phyloP scores from a whole-genome alignment of 192 early-diverging fungal genomes.

The Mortierella alpina region DNA sequence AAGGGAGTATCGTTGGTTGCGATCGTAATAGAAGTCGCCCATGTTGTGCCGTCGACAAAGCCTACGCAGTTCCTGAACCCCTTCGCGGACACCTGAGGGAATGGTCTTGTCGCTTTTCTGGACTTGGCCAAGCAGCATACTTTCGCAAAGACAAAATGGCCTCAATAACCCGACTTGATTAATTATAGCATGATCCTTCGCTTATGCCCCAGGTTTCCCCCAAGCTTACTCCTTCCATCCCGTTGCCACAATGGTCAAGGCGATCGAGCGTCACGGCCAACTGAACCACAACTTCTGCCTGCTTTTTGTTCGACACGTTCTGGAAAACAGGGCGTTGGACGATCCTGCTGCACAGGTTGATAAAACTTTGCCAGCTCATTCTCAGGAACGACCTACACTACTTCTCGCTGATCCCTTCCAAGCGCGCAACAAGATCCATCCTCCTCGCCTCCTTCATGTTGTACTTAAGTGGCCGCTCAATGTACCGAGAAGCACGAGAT shows the following conservation, averaged over 20 bases:
- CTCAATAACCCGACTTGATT: background rate
- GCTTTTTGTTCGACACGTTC: background rate
- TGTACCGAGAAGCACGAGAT: too few relatives aligned
- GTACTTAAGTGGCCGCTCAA: background rate
- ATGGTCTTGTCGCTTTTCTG: background rate
- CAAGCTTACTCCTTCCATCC: background rate
- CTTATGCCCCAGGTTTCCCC: background rate
- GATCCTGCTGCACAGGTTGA: background rate
- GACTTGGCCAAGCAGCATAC: background rate
- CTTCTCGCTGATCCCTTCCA: slow-evolving; percentile 7
- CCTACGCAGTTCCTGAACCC: background rate
- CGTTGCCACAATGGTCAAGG: background rate
- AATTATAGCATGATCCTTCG: background rate
- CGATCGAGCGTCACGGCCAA: background rate
- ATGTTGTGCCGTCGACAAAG: slow-evolving; percentile 1
- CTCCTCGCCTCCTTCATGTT: too few relatives aligned
- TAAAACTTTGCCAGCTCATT: background rate
- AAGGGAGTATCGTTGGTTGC: background rate
- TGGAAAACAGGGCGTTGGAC: background rate
- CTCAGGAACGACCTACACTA: background rate
- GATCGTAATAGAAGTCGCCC: slow-evolving; percentile 9
- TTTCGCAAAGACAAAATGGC: background rate
- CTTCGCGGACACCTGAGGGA: background rate
- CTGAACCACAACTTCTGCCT: background rate
- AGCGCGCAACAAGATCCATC: background rate